Evolutionary conservation across 73 alveolate species (phyloP).

Genomic region (Durusdinium trenchii): DNA sequence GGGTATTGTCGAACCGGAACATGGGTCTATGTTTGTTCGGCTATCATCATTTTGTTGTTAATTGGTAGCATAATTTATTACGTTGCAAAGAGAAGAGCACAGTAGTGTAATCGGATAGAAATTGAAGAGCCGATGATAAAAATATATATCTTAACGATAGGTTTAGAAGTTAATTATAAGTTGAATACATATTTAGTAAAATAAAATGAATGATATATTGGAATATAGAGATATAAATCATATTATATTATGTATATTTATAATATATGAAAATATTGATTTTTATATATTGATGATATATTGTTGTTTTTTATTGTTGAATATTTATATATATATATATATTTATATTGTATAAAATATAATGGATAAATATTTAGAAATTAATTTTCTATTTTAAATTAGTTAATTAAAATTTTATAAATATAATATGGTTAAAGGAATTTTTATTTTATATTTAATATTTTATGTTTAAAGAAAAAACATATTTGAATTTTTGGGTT

Average conservation of each 20-base stretch:
- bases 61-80: background rate
- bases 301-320: background rate
- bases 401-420: background rate
- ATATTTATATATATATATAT: background rate
- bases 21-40: background rate
- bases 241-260: background rate
- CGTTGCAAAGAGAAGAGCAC: background rate
- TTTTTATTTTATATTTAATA: background rate
- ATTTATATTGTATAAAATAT: background rate
- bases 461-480: background rate
- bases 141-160: background rate
- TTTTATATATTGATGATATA: background rate
- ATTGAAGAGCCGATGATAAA: background rate
- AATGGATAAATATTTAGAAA: background rate
- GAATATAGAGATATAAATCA: background rate
- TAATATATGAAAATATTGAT: background rate
- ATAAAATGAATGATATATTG: background rate
- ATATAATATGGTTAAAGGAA: background rate
- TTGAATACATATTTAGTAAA: background rate
- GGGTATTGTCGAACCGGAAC: conserved; percentile 17
- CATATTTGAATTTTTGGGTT: background rate
- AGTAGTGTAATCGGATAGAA: background rate
- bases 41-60: background rate
- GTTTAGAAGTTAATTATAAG: background rate
- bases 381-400: background rate